Base-by-base conservation (phyloP, 208 protist species). In the Wallacemonas sp. region DNA sequence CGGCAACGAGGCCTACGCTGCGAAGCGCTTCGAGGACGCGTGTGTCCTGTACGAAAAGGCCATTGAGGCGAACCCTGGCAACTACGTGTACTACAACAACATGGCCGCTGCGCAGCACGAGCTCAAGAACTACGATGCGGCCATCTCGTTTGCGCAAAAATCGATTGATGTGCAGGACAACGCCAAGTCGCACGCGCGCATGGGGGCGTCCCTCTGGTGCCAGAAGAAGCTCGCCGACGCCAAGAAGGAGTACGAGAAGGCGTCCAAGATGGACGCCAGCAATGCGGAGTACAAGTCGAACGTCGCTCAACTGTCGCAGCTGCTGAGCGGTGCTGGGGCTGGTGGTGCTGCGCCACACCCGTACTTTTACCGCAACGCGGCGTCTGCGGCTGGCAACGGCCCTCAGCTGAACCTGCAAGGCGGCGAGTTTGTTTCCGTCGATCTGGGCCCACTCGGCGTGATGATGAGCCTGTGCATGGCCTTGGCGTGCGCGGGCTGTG, bases 11-110 rank as follows among this genome's bases (percentile, higher is more conserved):
- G 73, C 80, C n/a, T 97, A 91, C 50, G 61, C 63, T 14, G 77
- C 74, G 22, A 93, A 91, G 67, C 74, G 81, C 22, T 96, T 74
- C 65, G 77, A 91, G 45, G 92, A 93, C 29, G 90, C 92, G 49
- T 65, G 89, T 11, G 62, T 74, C 23, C 50, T 90, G 11, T 97
- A 97, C 67, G 75, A 87, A 38, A 72, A 91, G 67, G 92, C 88
- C 22, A 79, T 94, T 45, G 71, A 83, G 65, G 55, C 79, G 29
- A 86, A 94, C 57, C 75, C 87, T 46, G 45, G 75, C 3, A 96
- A 92, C 78, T 79, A 78, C 50, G 74, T 87, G 36, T 79, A 90
- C 57, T 84, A 86, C 74, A 96, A 93, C 76, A 98, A 98, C 77
- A 76, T 82, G 44, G 82, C 95, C n/a, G 89, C 91, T 2, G 87